Base-by-base conservation (phyloP, 1,139 yeast species). In the Lodderomyces margitis region DNA sequence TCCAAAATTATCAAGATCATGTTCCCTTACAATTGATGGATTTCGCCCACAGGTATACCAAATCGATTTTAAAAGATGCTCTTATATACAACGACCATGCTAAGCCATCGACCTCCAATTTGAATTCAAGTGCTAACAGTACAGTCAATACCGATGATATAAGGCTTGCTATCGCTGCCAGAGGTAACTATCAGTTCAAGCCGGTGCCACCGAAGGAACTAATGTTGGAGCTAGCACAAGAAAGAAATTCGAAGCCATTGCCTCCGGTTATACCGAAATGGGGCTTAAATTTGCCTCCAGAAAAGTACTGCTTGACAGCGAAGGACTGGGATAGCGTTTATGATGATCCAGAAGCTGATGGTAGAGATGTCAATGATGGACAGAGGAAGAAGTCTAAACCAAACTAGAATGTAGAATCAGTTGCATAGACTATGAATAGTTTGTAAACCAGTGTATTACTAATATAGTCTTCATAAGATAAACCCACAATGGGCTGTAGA, bases 1-100 rank as follows among this genome's bases (percentile, higher is more conserved):
- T 92, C 27, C 88, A 87, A 45, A 82, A 87, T 48, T 92, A 91
- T 62, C 96, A 92, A 58, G 98, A 91, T 58, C 94, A 89, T 47
- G 98, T 92, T 3, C 97, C 98, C 0, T 66, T 92, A 32, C 98
- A 91, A 60, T 71, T 92, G 49, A 87, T 92, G 95, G 98, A 92
- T 61, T 92, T 92, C 69, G 98, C 98, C 11, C 87, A 87, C 42
- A 40, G 94, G 52, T 92, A 92, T 68, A 88, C 98, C 10, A 76
- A 83, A 30, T 83, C 91, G 4, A 86, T 92, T 7, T 68, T 92
- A 46, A 87, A 85, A 54, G 98, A 92, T 61, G 97, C 98, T 0
- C 75, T 87, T 41, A 71, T 86, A 5, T 92, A 91, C 61, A 85
- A 83, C 49, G 98, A 92, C 58, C 96, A 92, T 53, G 80, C 87